These are phyloP conservation scores for Sclerotinia sclerotiorum DNA, from an alignment of 2,329 filamentous ascomycete genomes.

Conservation along the genomic window DNA sequence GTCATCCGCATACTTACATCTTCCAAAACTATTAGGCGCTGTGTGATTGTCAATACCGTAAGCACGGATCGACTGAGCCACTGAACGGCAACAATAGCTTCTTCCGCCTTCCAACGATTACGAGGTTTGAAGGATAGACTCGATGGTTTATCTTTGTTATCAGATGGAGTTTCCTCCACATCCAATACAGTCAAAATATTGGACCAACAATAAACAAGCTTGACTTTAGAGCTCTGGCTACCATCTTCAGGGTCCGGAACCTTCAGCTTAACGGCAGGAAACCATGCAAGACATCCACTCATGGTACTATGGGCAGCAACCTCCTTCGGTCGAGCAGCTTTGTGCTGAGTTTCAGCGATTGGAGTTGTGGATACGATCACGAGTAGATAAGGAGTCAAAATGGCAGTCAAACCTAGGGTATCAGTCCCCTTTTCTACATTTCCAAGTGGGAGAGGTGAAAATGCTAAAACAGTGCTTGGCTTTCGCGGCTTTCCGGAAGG, in stretches of 20 bases:
- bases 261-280: constrained; percentile 92
- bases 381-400: constrained; percentile 91
- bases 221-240: constrained; percentile 72
- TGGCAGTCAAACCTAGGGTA: constrained; percentile 83
- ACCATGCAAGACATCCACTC: constrained; percentile 95
- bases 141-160: constrained; percentile 74
- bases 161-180: constrained; percentile 68
- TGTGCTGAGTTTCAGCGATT: constrained; percentile 93
- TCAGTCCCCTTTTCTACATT: constrained; percentile 90
- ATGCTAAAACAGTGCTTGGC: constrained; percentile 91
- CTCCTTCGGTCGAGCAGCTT: constrained; percentile 87
- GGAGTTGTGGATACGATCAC: constrained; percentile 98
- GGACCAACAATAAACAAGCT: constrained; percentile 97
- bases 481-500: constrained; percentile 68
- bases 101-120: constrained; percentile 88
- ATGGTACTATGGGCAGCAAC: constrained; percentile 85
- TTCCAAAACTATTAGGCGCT: constrained; percentile 88
- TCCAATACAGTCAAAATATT: constrained; percentile 95
- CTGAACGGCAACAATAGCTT: constrained; percentile 93
- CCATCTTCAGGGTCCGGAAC: constrained; percentile 64
- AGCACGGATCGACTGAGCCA: constrained; percentile 95
- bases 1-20: constrained; percentile 87
- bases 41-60: constrained; percentile 88
- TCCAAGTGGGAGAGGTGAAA: constrained; percentile 86
- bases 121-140: constrained; percentile 77